Conservation (phyloP, 768 basidiomycete species). For the Megacollybia marginata region DNA sequence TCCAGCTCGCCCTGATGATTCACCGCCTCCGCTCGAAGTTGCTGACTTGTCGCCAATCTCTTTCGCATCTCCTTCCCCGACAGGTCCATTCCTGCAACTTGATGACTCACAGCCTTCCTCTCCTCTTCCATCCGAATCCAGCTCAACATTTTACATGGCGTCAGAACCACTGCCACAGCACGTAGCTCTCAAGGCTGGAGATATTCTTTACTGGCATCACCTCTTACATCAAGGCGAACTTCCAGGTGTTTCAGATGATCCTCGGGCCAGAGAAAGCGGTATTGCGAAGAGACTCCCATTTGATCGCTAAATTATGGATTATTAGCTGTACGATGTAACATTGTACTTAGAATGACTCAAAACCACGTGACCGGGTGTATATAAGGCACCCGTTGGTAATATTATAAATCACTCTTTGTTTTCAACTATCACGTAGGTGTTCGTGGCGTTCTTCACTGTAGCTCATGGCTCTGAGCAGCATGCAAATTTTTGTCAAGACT, state of each 20-base stretch:
- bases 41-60: slow-evolving; percentile 13
- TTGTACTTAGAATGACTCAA: no score
- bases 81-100: slow-evolving; percentile 8
- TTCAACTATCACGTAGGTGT: no score
- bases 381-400: no score
- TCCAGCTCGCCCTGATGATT: slow-evolving; percentile 8
- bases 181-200: slow-evolving; percentile 43
- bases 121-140: slow-evolving; percentile 13
- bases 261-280: slow-evolving; percentile 34
- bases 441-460: no score
- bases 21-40: slow-evolving; percentile 14
- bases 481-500: slow-evolving; percentile 99
- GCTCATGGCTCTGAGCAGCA: slow-evolving; percentile 25
- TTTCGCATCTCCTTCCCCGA: slow-evolving; percentile 17
- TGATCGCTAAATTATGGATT: slow-evolving; percentile 20
- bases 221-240: slow-evolving; percentile 66
- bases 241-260: slow-evolving; percentile 57
- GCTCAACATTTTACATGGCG: slow-evolving; percentile 16
- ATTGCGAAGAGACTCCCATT: slow-evolving; percentile 12
- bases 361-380: no score
- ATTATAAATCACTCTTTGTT: no score
- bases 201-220: slow-evolving; percentile 72
- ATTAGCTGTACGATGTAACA: neutral
- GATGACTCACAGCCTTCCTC: slow-evolving; percentile 2
- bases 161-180: slow-evolving; percentile 30